Percentiles rank a stretch among this genome's conserved stretches.
Evolutionary conservation across 352 stramenopile species (phyloP).

Genomic region (Phytophthora fragariae): DNA sequence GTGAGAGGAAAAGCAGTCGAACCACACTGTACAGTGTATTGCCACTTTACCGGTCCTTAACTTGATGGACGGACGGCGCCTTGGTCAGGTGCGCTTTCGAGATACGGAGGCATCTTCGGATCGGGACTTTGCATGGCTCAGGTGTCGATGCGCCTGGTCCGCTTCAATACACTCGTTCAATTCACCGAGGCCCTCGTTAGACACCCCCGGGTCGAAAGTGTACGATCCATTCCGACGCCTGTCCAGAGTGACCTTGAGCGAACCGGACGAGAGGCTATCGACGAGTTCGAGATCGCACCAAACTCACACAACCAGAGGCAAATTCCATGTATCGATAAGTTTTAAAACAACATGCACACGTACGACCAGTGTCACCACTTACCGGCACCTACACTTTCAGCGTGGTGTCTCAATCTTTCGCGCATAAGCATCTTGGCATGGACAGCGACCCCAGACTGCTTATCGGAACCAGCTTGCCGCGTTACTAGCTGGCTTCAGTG

Average conservation of each 20-base stretch:
- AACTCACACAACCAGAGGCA: neutral
- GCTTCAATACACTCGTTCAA: neutral
- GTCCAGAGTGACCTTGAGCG: slow-evolving; percentile 4
- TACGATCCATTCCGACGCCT: slow-evolving; percentile 30
- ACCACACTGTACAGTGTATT: no score
- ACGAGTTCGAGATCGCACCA: slow-evolving; percentile 10
- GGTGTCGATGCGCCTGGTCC: slow-evolving; percentile 16
- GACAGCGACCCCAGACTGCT: neutral
- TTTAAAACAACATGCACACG: neutral
- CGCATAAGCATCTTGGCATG: slow-evolving; percentile 6
- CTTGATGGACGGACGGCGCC: slow-evolving; percentile 9
- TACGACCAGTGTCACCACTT: neutral
- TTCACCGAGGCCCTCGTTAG: no score
- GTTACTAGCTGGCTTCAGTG: slow-evolving; percentile 27
- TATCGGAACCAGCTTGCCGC: neutral
- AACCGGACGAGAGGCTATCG: slow-evolving; percentile 4
- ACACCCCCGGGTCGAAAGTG: slow-evolving; percentile 18
- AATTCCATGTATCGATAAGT: no score
- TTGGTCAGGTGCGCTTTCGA: slow-evolving; percentile 13
- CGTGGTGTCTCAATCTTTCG: slow-evolving; percentile 24
- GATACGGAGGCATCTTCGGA: slow-evolving; percentile 34
- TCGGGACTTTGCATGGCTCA: slow-evolving; percentile 27
- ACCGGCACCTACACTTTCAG: neutral
- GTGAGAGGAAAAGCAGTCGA: no score
- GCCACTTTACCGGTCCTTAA: neutral